A percentile compares a stretch with the other conserved stretches of the same genome.
Evolutionary conservation across 1,139 yeast genomes (phyloP).

Genomic region (Pichia sp.): DNA sequence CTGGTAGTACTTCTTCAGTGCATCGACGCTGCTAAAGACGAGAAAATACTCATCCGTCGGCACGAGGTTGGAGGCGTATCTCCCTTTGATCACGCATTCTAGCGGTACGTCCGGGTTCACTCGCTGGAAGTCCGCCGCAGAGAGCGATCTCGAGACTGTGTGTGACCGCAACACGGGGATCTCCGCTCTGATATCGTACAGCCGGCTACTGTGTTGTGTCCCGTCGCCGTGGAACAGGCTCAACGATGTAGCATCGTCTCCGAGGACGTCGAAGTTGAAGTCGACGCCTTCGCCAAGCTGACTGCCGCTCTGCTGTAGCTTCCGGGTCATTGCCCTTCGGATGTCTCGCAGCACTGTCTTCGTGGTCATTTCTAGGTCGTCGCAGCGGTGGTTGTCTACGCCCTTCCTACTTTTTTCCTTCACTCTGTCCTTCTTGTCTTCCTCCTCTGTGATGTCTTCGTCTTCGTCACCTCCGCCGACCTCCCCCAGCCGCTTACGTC

Average conservation of each 20-base stretch:
- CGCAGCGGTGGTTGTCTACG: too few species aligned
- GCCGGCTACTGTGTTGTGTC: background rate
- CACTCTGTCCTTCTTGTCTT: too few species aligned
- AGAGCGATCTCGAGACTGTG: background rate
- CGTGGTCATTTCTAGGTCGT: background rate
- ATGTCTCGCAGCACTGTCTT: background rate
- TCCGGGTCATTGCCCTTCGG: background rate
- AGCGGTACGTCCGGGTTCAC: background rate
- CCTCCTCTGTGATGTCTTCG: too few species aligned
- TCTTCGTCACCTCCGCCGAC: too few species aligned
- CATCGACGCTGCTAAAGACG: conserved; percentile 9
- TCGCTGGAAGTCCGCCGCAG: conserved; percentile 9
- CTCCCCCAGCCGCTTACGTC: too few species aligned
- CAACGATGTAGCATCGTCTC: background rate
- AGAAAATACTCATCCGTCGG: conserved; percentile 16
- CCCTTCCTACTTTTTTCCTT: too few species aligned
- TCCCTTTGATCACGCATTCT: conserved; percentile 14
- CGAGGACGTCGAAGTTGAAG: background rate
- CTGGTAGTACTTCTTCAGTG: conserved; percentile 4
- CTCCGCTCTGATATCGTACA: background rate
- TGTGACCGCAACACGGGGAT: conserved; percentile 10
- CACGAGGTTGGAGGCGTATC: conserved; percentile 10
- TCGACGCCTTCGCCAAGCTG: background rate
- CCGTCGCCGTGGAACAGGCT: background rate
- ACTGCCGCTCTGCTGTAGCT: background rate